A percentile compares a stretch with the other conserved stretches of the same genome.
Evolutionary conservation across 768 basidiomycete species (phyloP).

Genomic region (Mycena galopus): DNA sequence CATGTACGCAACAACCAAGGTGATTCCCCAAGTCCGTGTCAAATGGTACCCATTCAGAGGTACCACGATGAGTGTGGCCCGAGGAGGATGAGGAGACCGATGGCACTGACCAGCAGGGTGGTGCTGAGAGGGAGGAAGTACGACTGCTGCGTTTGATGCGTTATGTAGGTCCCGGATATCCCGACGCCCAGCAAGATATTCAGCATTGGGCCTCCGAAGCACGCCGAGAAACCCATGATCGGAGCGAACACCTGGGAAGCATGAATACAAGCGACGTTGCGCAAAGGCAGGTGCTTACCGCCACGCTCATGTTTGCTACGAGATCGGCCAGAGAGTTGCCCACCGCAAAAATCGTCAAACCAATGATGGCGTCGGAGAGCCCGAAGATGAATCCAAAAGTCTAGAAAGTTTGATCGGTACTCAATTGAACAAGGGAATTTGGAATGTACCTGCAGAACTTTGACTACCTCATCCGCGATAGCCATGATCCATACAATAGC

Average conservation of each 20-base stretch:
- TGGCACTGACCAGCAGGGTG: slow-evolving; percentile 86
- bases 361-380: slow-evolving; percentile 96
- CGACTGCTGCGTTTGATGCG: slow-evolving; percentile 70
- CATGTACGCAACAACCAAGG: slow-evolving; percentile 81
- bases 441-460: slow-evolving; percentile 81
- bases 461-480: slow-evolving; percentile 95
- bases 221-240: slow-evolving; percentile 96
- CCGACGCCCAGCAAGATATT: slow-evolving; percentile 94
- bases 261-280: neutral
- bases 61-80: slow-evolving; percentile 82
- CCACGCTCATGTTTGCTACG: slow-evolving; percentile 96
- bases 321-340: slow-evolving; percentile 97
- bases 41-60: slow-evolving; percentile 88
- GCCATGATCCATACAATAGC: slow-evolving; percentile 98
- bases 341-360: slow-evolving; percentile 95
- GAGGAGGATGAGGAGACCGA: slow-evolving; percentile 85
- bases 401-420: slow-evolving; percentile 54
- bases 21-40: slow-evolving; percentile 84
- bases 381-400: slow-evolving; percentile 95
- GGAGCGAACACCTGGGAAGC: slow-evolving; percentile 79
- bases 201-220: slow-evolving; percentile 94
- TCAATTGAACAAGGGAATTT: neutral
- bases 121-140: slow-evolving; percentile 84
- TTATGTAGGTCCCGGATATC: slow-evolving; percentile 90
- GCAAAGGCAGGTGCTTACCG: slow-evolving; percentile 59